Base-by-base conservation (phyloP, 371 early-diverging fungal genomes). In the Dichotomocladium elegans region DNA sequence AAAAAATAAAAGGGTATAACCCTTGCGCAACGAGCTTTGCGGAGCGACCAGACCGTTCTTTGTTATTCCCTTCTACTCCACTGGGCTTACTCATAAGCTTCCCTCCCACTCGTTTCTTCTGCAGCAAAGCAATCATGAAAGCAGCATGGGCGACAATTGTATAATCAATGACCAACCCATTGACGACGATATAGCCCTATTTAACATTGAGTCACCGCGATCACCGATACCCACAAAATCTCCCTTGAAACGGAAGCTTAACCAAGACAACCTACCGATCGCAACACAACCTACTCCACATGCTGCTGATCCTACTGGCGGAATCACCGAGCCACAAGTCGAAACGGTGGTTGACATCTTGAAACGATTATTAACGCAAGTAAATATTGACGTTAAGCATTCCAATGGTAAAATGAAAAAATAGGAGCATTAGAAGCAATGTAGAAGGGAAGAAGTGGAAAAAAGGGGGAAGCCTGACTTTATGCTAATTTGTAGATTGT, bases 81-180 rank as follows among this genome's bases (percentile, higher is more conserved):
- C n/a, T n/a, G n/a, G n/a, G n/a, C n/a, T n/a, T n/a, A n/a, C n/a
- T n/a, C n/a, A n/a, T n/a, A n/a, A n/a, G n/a, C n/a, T n/a, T n/a
- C n/a, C n/a, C n/a, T n/a, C n/a, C n/a, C n/a, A n/a, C n/a, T n/a
- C n/a, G n/a, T n/a, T n/a, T n/a, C n/a, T n/a, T n/a, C n/a, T n/a
- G n/a, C n/a, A 17, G 19, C 15, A n/a, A 37, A 10, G 24, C 29
- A 52, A 52, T 41, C 52, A 52, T 52, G 52, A 52, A 52, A 52
- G 52, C 42, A 52, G 42, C 17, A 52, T 52, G 52, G 42, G 33
- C 21, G 22, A 25, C 30, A 30, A 33, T 30, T 22, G 24, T 47
- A 22, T 34, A 21, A 22, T 28, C 8, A 27, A 30, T 9, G 15
- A 30, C 27, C 12, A 12, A n/a, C 42, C 52, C 41, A 42, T 19